Conservation (phyloP, 305 asterid species). For the Rubia balearica region DNA sequence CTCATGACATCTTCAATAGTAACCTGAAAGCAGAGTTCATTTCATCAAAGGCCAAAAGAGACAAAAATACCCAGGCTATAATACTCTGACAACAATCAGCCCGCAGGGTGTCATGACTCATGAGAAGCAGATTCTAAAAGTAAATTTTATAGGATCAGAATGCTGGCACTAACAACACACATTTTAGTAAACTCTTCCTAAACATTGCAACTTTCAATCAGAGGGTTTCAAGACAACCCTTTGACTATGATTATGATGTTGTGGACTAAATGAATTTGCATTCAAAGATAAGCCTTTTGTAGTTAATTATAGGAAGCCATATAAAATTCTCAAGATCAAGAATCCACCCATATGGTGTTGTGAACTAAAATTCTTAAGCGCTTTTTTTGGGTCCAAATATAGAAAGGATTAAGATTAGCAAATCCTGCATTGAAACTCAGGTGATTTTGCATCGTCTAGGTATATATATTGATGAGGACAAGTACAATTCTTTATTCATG, state of each 20-base stretch:
- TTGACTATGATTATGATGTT: not conserved
- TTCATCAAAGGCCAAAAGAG: conserved; percentile 25
- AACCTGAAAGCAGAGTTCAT: conserved; percentile 35
- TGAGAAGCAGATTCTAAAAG: conserved; percentile 1
- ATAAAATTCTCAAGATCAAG: not conserved
- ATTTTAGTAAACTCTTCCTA: not conserved
- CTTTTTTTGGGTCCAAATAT: not conserved
- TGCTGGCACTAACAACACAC: not conserved
- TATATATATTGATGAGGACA: not conserved
- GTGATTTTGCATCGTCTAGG: not conserved
- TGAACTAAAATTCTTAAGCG: not conserved
- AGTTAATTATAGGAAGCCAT: not conserved
- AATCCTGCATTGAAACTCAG: not conserved
- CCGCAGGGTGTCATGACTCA: not conserved
- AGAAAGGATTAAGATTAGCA: conserved; percentile 2
- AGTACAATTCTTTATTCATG: not conserved
- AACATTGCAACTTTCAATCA: not conserved
- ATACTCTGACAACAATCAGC: not conserved
- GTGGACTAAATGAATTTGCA: not conserved
- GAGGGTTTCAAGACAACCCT: not conserved
- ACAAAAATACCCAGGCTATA: conserved; percentile 4
- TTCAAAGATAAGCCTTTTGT: not conserved
- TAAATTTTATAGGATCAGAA: not conserved
- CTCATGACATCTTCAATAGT: conserved; percentile 62
- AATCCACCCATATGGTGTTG: no score